Base-by-base conservation (phyloP, 2,329 filamentous ascomycete species). In the Venturia asperata region DNA sequence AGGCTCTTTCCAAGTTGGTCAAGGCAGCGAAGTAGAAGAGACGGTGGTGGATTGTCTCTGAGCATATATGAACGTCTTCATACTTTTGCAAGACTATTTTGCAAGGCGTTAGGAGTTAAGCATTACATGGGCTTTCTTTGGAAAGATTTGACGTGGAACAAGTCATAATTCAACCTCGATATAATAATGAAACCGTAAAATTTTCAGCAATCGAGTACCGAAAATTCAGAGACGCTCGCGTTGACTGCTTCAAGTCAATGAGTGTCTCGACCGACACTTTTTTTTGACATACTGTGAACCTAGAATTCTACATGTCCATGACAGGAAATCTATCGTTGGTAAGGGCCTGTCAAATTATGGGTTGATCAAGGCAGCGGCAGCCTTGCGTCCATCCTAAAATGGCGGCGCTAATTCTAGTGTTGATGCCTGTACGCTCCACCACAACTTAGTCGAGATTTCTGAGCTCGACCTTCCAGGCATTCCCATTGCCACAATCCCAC, bases 1-100 rank as follows among this genome's bases (percentile, higher is more conserved):
- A 88, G 80, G 85, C 91, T 70, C 77, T 97, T 71, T 82, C 79
- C 68, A 80, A 92, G 73, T 73, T 97, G 61, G 52, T 66, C 17
- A 47, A 64, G 49, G 64, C 64, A 30, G 58, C 37, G 30, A 56
- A 56, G 52, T 56, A 37, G 37, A 56, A 13, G 3, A 37, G 52
- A 27, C 30, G 52, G 15, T 11, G 10, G 10, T 34, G 52, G 19
- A 37, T 19, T 34, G 30, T n/a, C 3, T 34, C 37, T n/a, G 15
- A 27, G 13, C 17, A n/a, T 56, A 24, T 56, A n/a, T n/a, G 30
- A 56, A 27, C 19, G 5, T 37, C 19, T 6, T 56, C 30, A 52
- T 56, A 56, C 17, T 24, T 37, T 37, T 56, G 52, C 52, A 37
- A 56, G 52, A n/a, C n/a, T n/a, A n/a, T 24, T 37, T 37, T 56